A percentile compares a stretch with the other conserved stretches of the same genome.
phyloP scores from a whole-genome alignment of 1,139 yeast genomes.

The Saccharomyces uvarum region DNA sequence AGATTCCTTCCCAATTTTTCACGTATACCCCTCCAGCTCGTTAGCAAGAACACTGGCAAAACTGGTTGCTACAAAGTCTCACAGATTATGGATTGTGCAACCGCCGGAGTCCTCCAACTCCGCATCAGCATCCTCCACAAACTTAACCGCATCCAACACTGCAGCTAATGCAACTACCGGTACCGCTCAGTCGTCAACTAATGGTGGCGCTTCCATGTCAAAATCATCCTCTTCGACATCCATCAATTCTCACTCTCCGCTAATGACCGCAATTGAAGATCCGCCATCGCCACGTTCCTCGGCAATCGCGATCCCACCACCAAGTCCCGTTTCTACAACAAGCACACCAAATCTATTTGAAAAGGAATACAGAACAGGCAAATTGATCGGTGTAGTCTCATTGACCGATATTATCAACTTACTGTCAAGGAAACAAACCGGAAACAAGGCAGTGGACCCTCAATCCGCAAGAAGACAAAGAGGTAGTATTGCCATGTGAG shows the following conservation, averaged over 20 bases:
- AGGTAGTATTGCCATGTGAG: slow-evolving; percentile 39
- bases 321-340: slow-evolving; percentile 12
- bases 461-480: slow-evolving; percentile 80
- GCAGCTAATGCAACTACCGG: slow-evolving; percentile 6
- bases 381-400: slow-evolving; percentile 81
- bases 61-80: slow-evolving; percentile 89
- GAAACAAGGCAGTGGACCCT: slow-evolving; percentile 66
- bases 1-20: slow-evolving; percentile 94
- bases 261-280: slow-evolving; percentile 21
- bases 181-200: slow-evolving; percentile 5
- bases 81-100: slow-evolving; percentile 88
- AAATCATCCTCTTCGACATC: background rate
- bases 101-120: slow-evolving; percentile 31
- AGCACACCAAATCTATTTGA: slow-evolving; percentile 30
- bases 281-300: slow-evolving; percentile 14
- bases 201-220: slow-evolving; percentile 3
- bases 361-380: slow-evolving; percentile 54
- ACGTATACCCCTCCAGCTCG: slow-evolving; percentile 70
- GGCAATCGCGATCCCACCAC: slow-evolving; percentile 16
- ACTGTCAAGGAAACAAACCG: slow-evolving; percentile 61
- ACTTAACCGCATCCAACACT: slow-evolving; percentile 13
- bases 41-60: slow-evolving; percentile 88
- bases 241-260: slow-evolving; percentile 14
- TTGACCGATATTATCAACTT: slow-evolving; percentile 80
- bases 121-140: slow-evolving; percentile 6